Percentiles rank a stretch among this genome's conserved stretches.
phyloP scores from a whole-genome alignment of 169 alveolate genomes.

The Eimeria sp. region DNA sequence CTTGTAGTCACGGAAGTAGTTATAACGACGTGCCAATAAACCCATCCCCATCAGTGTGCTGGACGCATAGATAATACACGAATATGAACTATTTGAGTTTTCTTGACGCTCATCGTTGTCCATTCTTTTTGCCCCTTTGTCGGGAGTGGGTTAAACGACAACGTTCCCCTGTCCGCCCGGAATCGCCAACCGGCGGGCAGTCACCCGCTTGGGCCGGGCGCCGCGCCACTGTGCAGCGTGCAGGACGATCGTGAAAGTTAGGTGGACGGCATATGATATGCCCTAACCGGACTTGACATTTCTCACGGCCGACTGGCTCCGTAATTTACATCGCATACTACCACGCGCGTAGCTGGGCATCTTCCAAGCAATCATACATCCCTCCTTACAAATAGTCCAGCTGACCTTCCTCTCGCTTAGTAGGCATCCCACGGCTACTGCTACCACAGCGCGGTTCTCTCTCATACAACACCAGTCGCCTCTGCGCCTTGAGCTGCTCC shows the following conservation, averaged over 20 bases:
- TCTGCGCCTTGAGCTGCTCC: conserved; percentile 23
- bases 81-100: background rate
- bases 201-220: conserved; percentile 6
- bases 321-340: background rate
- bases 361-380: background rate
- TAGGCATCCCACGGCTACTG: conserved; percentile 5
- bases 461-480: conserved; percentile 3
- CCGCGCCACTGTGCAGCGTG: conserved; percentile 38
- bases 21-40: background rate
- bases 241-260: conserved; percentile 6
- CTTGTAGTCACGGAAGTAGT: background rate
- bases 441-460: background rate
- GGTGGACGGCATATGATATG: conserved; percentile 35
- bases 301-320: conserved; percentile 18
- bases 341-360: conserved; percentile 5
- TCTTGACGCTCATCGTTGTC: background rate
- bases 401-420: background rate
- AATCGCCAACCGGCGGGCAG: background rate
- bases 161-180: background rate
- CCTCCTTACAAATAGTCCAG: background rate
- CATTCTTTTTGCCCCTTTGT: background rate
- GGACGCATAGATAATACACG: background rate
- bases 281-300: conserved; percentile 1
- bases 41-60: background rate
- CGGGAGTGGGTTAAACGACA: background rate